Evolutionary conservation across 1,284 basidiomycete genomes (phyloP).

Genomic region (Tremellales sp.): DNA sequence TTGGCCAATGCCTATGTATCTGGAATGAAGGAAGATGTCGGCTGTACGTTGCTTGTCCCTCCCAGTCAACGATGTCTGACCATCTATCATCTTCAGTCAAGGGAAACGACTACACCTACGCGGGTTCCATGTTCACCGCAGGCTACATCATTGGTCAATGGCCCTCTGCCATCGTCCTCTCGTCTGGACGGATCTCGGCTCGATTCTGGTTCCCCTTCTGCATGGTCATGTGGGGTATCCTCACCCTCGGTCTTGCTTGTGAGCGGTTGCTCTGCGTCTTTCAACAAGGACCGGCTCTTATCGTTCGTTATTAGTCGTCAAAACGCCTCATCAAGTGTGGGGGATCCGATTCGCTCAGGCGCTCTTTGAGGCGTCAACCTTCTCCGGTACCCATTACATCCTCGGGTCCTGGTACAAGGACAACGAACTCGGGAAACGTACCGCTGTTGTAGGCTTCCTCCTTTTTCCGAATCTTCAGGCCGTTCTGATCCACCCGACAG

Average conservation of each 20-base stretch:
- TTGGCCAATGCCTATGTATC: constrained; percentile 36
- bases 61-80: neutral
- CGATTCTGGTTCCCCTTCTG: constrained; percentile 42
- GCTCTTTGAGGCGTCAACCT: constrained; percentile 37
- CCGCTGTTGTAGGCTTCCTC: constrained; percentile 32
- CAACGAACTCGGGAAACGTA: constrained; percentile 38
- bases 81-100: constrained; percentile 10
- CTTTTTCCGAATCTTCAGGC: too few species aligned
- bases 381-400: constrained; percentile 38
- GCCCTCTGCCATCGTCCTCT: constrained; percentile 34
- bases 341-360: constrained; percentile 33
- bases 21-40: constrained; percentile 33
- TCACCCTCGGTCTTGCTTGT: constrained; percentile 27
- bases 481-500: too few species aligned
- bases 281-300: neutral
- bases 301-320: constrained; percentile 14
- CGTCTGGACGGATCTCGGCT: constrained; percentile 33
- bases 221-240: constrained; percentile 31
- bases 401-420: constrained; percentile 45
- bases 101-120: constrained; percentile 33
- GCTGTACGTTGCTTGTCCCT: constrained; percentile 21
- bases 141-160: constrained; percentile 39
- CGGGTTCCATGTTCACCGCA: constrained; percentile 31
- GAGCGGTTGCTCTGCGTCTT: neutral
- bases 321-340: constrained; percentile 30